Evolutionary conservation across 495 filamentous ascomycete genomes (phyloP), one percentile per base, ranked within the genome.

Genomic region (Penicillium paxilli): DNA sequence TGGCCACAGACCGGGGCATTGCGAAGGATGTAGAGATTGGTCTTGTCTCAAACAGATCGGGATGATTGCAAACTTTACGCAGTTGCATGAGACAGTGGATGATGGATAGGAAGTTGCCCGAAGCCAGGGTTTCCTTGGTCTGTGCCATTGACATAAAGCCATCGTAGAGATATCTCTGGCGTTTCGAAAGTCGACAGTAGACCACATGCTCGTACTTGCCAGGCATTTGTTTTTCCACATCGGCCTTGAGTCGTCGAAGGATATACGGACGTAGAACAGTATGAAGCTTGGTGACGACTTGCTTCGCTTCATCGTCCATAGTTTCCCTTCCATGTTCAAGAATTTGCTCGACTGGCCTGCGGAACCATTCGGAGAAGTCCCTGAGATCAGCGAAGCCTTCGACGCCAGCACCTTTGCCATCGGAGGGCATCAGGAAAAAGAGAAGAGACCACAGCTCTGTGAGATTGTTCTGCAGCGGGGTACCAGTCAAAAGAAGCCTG

Each of bases 201-300:
- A 97, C 88, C 25, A 99, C 90, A 66, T 96, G 91, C 65, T 99
- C 95, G 62, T 95, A 96, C 65, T 99, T 99, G 24, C 83, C 91
- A 0, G 95, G 95, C 91, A 99, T 96, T 64, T 98, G 93, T 71
- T 99, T 98, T 77, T 99, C 95, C 20, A 99, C 95, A 66, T 99
- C 95, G 40, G 92, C 90, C 72, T 99, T 99, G 33, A 99, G 74
- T 54, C 95, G 82, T 40, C 95, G 87, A 19, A 99, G 82, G 12
- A 99, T 83, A 68, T 96, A 96, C 2, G 95, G 95, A 20, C 95
- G 86, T 6, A 99, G 78, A 35, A 96, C 88, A 55, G 92, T 88
- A 68, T 99, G 95, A 14, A 99, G 85, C 67, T 97, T 94, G 28
- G 83, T 82, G 50, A 99, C 91, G 50, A 94, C 89, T 44, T 82